Evolutionary conservation across 495 filamentous ascomycete genomes (phyloP), one percentile per base, ranked within the genome.

Genomic region (Cercophora scortea): DNA sequence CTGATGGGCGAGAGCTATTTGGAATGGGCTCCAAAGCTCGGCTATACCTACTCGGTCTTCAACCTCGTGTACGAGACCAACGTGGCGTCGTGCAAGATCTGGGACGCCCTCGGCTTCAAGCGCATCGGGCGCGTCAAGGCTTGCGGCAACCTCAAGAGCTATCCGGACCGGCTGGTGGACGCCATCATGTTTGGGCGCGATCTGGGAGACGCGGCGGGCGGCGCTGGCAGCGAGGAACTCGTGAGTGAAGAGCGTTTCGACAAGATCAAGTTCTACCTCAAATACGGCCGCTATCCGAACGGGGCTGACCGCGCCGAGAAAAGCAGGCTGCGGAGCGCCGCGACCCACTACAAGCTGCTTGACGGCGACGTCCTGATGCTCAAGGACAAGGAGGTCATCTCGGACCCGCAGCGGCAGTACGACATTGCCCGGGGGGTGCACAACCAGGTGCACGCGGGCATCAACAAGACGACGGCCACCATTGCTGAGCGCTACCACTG

Each of bases 21-120:
- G 18, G 90, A 97, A 49, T 98, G 89, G 89, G 90, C 94, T 15
- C 90, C 91, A 38, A 87, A 85, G 66, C 76, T 97, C 74, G 93
- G 93, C 16, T 98, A 96, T 66, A 88, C 86, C 35, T 97, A 97
- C 73, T 90, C 87, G 10, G 89, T 98, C 36, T 98, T 98, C 78
- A 97, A 98, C 67, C 80, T 98, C 35, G 92, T 98, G 13, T 98
- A 96, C 69, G 93, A 97, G 75, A 96, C 88, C 54, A 97, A 98
- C 67, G 84, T 94, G 36, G 93, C 89, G 3, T 96, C 91, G 15
- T 90, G 88, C 63, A 87, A 88, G 44, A 90, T 98, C 53, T 98
- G 93, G 93, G 93, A 98, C 69, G 88, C 85, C 1, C 78, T 98
- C n/a, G 93, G 93, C 32, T 98, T 98, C 72, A 95, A 98, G 72